A percentile compares a stretch with the other conserved stretches of the same genome.
These are phyloP conservation scores for Tetracladium marchalianum DNA, from an alignment of 495 filamentous ascomycete species.

Conservation along the genomic window DNA sequence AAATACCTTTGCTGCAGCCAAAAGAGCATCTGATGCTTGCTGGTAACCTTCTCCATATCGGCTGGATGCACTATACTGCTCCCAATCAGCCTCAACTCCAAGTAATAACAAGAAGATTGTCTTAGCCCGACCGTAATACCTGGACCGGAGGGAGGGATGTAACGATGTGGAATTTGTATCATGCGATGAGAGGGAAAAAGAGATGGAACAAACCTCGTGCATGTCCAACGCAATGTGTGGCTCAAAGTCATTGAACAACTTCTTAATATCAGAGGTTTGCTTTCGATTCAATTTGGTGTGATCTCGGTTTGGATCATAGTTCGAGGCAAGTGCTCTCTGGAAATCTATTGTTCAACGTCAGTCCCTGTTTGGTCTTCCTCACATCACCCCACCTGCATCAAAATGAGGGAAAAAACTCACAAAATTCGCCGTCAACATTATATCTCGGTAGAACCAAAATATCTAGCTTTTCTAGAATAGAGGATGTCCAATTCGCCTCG, in stretches of 20 bases:
- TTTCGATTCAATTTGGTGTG: slow-evolving; percentile 22
- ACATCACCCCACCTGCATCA: no score
- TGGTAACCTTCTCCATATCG: slow-evolving; percentile 18
- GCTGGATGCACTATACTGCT: slow-evolving; percentile 4
- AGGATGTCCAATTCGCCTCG: slow-evolving; percentile 9
- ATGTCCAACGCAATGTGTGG: slow-evolving; percentile 25
- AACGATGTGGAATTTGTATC: no score
- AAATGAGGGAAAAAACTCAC: no score
- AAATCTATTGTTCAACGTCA: not conserved
- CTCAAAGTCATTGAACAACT: slow-evolving; percentile 20
- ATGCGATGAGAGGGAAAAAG: no score
- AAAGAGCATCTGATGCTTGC: slow-evolving; percentile 20
- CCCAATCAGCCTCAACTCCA: no score
- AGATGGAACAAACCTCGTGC: slow-evolving; percentile 23
- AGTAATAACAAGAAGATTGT: no score
- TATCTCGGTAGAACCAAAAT: slow-evolving; percentile 22
- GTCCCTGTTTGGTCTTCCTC: not conserved
- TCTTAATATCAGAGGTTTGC: slow-evolving; percentile 24
- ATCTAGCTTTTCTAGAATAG: slow-evolving; percentile 14
- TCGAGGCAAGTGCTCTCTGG: slow-evolving; percentile 24
- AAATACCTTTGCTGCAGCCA: slow-evolving; percentile 19
- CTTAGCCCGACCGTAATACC: no score
- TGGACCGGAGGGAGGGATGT: no score
- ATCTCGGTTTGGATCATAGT: slow-evolving; percentile 27
- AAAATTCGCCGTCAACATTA: slow-evolving; percentile 22